These are phyloP conservation scores for Cryoendolithus antarcticus DNA, from an alignment of 2,329 filamentous ascomycete genomes.

Conservation along the genomic window DNA sequence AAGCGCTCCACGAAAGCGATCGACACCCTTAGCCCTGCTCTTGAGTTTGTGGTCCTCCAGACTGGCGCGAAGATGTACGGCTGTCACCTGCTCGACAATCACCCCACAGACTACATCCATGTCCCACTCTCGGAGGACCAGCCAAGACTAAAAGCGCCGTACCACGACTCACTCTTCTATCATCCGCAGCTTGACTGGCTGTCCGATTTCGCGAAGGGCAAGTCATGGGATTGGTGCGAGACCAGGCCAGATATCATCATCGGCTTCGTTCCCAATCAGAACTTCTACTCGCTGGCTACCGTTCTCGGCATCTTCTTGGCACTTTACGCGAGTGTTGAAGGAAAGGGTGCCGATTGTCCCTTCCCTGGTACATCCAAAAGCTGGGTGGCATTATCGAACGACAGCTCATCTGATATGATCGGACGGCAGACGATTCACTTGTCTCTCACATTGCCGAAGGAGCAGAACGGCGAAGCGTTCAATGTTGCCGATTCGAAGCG, in stretches of 20 bases:
- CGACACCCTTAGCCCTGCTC: no score
- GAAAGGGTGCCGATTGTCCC: constrained; percentile 22
- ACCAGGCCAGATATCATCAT: constrained; percentile 28
- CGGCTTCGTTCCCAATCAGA: constrained; percentile 28
- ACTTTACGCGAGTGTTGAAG: constrained; percentile 25
- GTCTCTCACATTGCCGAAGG: no score
- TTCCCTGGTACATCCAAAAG: constrained; percentile 27
- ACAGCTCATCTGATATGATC: constrained; percentile 22
- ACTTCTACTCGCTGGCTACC: constrained; percentile 25
- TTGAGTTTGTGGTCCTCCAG: no score
- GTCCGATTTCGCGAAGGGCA: constrained; percentile 17
- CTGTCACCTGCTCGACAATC: constrained; percentile 18
- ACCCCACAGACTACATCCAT: constrained; percentile 25
- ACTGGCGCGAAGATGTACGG: no score
- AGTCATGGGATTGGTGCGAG: constrained; percentile 26
- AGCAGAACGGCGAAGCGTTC: constrained; percentile 8
- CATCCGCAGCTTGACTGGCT: constrained; percentile 27
- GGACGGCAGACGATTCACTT: not conserved
- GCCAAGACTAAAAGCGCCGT: constrained; percentile 20
- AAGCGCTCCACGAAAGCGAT: no score
- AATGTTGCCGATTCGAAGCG: constrained; percentile 15
- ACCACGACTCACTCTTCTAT: constrained; percentile 24
- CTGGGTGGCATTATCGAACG: constrained; percentile 24
- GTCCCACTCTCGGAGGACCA: constrained; percentile 22
- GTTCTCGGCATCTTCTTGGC: constrained; percentile 24